These are phyloP conservation scores for Opeltia flavorubescens DNA, from an alignment of 495 filamentous ascomycete species.

Conservation along the genomic window DNA sequence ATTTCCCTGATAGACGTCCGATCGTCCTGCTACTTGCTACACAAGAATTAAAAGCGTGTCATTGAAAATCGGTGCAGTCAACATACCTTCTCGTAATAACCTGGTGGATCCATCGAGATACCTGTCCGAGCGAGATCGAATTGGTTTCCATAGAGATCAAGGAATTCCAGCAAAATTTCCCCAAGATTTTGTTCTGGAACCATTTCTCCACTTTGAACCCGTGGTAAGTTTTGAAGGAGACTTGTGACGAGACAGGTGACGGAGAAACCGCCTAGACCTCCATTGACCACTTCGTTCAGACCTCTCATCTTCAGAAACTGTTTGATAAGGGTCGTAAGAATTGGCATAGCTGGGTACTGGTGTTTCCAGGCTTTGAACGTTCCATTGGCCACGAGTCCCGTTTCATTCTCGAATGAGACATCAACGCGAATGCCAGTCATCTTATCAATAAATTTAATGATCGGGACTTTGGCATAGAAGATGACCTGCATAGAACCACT, in stretches of 20 bases:
- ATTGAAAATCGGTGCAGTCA: background rate
- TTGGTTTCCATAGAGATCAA: slow-evolving; percentile 72
- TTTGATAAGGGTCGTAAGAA: slow-evolving; percentile 74
- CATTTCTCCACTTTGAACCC: slow-evolving; percentile 41
- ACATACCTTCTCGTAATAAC: slow-evolving; percentile 59
- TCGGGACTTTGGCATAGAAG: slow-evolving; percentile 64
- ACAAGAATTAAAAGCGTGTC: background rate
- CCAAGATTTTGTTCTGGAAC: slow-evolving; percentile 53
- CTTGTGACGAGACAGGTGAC: slow-evolving; percentile 87
- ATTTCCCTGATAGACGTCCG: slow-evolving; percentile 27
- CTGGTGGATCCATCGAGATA: slow-evolving; percentile 61
- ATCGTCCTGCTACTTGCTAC: slow-evolving; percentile 2
- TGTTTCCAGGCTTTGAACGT: slow-evolving; percentile 69
- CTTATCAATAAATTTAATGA: slow-evolving; percentile 77
- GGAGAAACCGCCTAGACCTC: slow-evolving; percentile 89
- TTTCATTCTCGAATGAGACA: slow-evolving; percentile 84
- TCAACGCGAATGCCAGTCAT: slow-evolving; percentile 67
- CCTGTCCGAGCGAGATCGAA: slow-evolving; percentile 54
- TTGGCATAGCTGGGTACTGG: slow-evolving; percentile 67
- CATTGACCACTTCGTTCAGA: slow-evolving; percentile 76
- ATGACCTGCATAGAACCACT: slow-evolving; percentile 48
- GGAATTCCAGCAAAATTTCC: slow-evolving; percentile 66
- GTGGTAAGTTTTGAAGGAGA: slow-evolving; percentile 64
- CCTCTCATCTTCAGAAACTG: slow-evolving; percentile 81
- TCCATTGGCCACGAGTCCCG: slow-evolving; percentile 59